Conservation (phyloP, 2,329 filamentous ascomycete genomes). For the Seiridium unicorne region DNA sequence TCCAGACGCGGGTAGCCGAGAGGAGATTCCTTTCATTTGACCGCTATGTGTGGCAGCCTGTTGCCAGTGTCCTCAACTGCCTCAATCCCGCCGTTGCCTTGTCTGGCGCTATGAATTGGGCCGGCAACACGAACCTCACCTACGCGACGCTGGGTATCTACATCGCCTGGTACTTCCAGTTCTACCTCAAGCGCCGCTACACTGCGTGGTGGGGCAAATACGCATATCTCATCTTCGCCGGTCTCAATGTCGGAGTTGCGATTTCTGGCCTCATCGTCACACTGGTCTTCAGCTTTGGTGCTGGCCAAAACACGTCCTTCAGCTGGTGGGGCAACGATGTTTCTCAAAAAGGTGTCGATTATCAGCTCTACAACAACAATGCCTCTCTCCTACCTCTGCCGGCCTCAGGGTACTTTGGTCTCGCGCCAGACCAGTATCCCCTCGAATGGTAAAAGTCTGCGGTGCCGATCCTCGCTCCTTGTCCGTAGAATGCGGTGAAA, state of each 20-base stretch:
- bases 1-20: conserved; percentile 14
- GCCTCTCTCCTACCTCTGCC: conserved; percentile 9
- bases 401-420: conserved; percentile 7
- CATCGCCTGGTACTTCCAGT: conserved; percentile 24
- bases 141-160: conserved; percentile 28
- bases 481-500: no score
- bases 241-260: conserved; percentile 18
- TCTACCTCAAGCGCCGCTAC: conserved; percentile 23
- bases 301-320: conserved; percentile 10
- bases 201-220: conserved; percentile 21
- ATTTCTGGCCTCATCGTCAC: conserved; percentile 7
- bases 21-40: conserved; percentile 17
- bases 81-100: conserved; percentile 21
- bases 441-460: conserved; percentile 5
- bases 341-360: conserved; percentile 7
- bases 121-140: conserved; percentile 25
- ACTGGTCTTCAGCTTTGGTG: conserved; percentile 19
- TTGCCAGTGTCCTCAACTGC: conserved; percentile 10
- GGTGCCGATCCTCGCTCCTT: no score
- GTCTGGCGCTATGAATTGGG: conserved; percentile 26
- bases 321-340: conserved; percentile 9
- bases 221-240: conserved; percentile 23
- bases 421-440: conserved; percentile 9
- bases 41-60: conserved; percentile 19
- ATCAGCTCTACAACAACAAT: conserved; percentile 13